Percentiles rank a stretch among this genome's conserved stretches.
phyloP scores from a whole-genome alignment of 345 rosid species.

The Eucalyptus polybractea region DNA sequence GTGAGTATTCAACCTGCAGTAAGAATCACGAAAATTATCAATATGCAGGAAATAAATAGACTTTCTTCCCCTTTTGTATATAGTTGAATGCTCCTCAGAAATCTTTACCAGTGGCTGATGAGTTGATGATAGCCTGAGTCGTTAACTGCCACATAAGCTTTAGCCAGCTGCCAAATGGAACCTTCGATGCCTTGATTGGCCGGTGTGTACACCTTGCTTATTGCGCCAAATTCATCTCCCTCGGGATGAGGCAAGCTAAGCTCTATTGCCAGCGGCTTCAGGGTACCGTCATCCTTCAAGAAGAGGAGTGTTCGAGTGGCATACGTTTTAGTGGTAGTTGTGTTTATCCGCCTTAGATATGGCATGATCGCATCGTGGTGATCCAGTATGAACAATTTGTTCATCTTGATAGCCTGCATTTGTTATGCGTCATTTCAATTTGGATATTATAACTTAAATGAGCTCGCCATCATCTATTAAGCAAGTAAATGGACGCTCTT shows the following conservation, averaged over 20 bases:
- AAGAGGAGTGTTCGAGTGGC: conserved; percentile 9
- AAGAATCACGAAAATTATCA: neutral
- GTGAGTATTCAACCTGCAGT: conserved; percentile 27
- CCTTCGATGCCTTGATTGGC: neutral
- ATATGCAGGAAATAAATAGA: neutral
- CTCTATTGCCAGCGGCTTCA: conserved; percentile 9
- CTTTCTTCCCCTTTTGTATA: neutral
- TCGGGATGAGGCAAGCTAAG: conserved; percentile 4
- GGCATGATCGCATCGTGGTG: conserved; percentile 8
- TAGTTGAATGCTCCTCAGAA: neutral
- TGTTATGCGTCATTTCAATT: neutral
- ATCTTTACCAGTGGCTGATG: conserved; percentile 13
- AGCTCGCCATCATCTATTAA: neutral
- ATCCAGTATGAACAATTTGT: conserved; percentile 10
- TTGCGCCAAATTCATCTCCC: neutral
- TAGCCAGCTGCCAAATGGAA: conserved; percentile 14
- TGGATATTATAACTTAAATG: neutral
- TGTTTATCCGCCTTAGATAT: conserved; percentile 2
- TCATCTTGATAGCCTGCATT: neutral
- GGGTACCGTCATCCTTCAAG: neutral
- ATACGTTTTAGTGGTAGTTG: neutral
- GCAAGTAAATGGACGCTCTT: neutral
- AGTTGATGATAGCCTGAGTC: conserved; percentile 21
- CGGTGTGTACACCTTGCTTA: conserved; percentile 9
- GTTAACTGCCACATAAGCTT: conserved; percentile 15